A percentile compares a stretch with the other conserved stretches of the same genome.
Evolutionary conservation across 2,329 filamentous ascomycete species (phyloP).

Genomic region (Fusarium compactum): DNA sequence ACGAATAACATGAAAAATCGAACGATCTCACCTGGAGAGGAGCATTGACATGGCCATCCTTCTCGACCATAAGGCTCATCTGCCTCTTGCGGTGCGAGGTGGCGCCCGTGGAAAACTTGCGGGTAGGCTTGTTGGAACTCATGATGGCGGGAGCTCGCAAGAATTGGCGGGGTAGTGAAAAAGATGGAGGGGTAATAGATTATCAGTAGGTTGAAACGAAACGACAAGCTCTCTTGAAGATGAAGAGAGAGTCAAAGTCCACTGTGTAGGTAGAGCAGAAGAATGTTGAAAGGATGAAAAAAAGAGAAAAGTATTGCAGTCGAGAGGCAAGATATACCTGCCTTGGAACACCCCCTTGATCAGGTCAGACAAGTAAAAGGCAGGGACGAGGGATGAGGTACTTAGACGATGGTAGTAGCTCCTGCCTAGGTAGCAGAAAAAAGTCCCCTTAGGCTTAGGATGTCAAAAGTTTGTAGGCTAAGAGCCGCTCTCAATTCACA

Average conservation of each 20-base stretch:
- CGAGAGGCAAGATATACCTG: slow-evolving; percentile 39
- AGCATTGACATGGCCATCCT: slow-evolving; percentile 58
- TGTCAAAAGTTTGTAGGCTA: not conserved
- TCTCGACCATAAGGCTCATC: slow-evolving; percentile 60
- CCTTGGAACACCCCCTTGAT: slow-evolving; percentile 36
- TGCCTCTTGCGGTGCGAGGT: slow-evolving; percentile 60
- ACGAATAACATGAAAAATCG: not conserved
- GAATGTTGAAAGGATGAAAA: slow-evolving; percentile 24
- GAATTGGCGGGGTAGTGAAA: slow-evolving; percentile 25
- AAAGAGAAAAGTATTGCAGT: slow-evolving; percentile 19
- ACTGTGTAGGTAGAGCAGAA: slow-evolving; percentile 14
- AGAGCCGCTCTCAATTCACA: not conserved
- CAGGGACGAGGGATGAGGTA: slow-evolving; percentile 29
- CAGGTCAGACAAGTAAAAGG: slow-evolving; percentile 43
- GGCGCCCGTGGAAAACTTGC: slow-evolving; percentile 59
- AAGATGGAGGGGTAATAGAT: slow-evolving; percentile 25
- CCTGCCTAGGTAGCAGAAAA: not conserved
- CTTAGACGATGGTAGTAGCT: slow-evolving; percentile 19
- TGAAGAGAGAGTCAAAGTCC: slow-evolving; percentile 8
- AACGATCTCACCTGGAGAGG: slow-evolving; percentile 58
- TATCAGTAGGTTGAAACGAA: slow-evolving; percentile 3
- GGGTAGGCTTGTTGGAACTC: slow-evolving; percentile 46
- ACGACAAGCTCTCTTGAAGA: slow-evolving; percentile 5
- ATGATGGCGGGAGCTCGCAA: slow-evolving; percentile 41
- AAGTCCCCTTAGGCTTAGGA: not conserved